Base-by-base conservation (phyloP, 1,284 basidiomycete genomes). In the Cutaneotrichosporon sp. region DNA sequence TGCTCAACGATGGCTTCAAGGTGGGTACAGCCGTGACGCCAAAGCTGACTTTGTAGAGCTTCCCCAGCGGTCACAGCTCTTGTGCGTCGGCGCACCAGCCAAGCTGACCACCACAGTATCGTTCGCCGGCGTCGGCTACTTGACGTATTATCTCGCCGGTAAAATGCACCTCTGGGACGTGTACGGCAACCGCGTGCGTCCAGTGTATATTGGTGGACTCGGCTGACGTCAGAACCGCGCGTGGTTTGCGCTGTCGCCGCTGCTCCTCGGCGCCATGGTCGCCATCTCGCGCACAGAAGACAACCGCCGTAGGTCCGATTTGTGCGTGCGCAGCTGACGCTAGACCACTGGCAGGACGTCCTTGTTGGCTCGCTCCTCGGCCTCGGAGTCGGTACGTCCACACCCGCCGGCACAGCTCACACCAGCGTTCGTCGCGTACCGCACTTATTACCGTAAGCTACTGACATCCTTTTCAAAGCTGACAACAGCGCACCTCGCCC, bases 271-370 rank as follows among this genome's bases (percentile, higher is more conserved):
- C 3, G 79, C 85, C 1, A 80, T 96, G 38, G 88, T 97, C 22
- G 92, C 92, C 3, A 86, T 97, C 54, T 88, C 86, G n/a, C 83
- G 90, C 26, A 90, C 87, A 0, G 89, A 89, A 85, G 89, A 92
- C 72, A 87, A 88, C 64, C 81, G 89, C 54, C 89, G 88, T 88
- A 68, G 63, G 83, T 77, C 40, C n/a, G 20, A 14, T n/a, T 12
- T 21, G 23, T 39, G 36, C 51, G 22, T 20, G 40, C 18, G 14
- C 5, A 40, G 33, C 43, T 43, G 34, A 52, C 42, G 7, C 34
- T 60, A 88, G 87, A 90, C 71, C 87, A 90, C 70, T 91, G 88
- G 86, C 83, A 89, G 39, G 90, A 97, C 65, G 86, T 96, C 39
- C 72, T 91, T 7, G 81, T 88, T 3, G 92, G 93, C 17, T 83